These are phyloP conservation scores for Triangularia setosa DNA, from an alignment of 2,329 filamentous ascomycete species.

Conservation along the genomic window DNA sequence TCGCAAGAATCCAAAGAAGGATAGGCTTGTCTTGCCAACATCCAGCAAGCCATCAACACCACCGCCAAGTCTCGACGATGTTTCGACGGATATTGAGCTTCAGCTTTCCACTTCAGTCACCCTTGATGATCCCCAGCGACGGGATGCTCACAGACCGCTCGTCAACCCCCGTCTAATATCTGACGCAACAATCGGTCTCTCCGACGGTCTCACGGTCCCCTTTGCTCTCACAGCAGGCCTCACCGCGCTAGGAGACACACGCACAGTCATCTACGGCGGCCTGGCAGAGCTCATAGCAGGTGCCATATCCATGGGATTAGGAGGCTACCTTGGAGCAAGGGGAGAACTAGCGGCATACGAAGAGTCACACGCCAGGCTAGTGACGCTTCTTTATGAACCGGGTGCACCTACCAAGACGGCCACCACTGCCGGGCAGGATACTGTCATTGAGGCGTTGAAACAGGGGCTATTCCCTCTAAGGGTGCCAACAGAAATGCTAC, in stretches of 20 bases:
- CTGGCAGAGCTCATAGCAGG: conserved; percentile 72
- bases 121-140: not conserved
- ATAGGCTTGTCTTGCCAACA: not conserved
- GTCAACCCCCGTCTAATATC: conserved; percentile 3
- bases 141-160: not conserved
- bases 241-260: conserved; percentile 60
- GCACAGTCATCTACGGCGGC: conserved; percentile 66
- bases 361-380: not conserved
- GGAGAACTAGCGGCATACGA: not conserved
- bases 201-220: conserved; percentile 74
- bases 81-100: not conserved
- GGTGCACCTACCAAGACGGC: not conserved
- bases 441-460: not conserved
- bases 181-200: conserved; percentile 58
- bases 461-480: not conserved
- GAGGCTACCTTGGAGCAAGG: conserved; percentile 62
- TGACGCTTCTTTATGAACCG: not conserved
- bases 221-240: conserved; percentile 75
- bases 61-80: not conserved
- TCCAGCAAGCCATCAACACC: not conserved
- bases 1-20: not conserved
- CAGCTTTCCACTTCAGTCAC: not conserved
- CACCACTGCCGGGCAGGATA: not conserved
- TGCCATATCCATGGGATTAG: conserved; percentile 73
- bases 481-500: not conserved